Base-by-base conservation (phyloP, 208 protist genomes). In the Leptomonas pyrrhocoris region DNA sequence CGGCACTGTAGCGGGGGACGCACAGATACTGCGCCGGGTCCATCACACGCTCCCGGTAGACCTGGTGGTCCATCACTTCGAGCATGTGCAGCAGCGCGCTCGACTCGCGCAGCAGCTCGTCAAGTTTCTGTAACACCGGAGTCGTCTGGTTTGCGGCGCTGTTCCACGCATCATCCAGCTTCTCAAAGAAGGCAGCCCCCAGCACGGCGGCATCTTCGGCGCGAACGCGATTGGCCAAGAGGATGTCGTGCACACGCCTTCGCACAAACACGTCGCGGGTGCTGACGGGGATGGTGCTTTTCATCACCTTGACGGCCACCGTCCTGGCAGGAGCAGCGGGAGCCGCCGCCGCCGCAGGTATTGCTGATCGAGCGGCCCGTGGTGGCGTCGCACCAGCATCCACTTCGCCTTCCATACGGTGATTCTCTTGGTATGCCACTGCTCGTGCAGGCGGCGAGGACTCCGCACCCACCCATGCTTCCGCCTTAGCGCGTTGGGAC, bases 1-100 rank as follows among this genome's bases (percentile, higher is more conserved):
- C 36, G n/a, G 73, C 34, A 12, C 76, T 74, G 59, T 86, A 75
- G 19, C 87, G 85, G 19, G 79, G 85, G 45, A 79, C 79, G 34
- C 54, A 66, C 63, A 89, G 71, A 42, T 54, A 72, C 54, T 74
- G 51, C n/a, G 71, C 63, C 6, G 83, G 85, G 63, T 89, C 62
- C 25, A 53, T 57, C 15, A 77, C 81, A 21, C 77, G 58, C n/a
- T 74, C 54, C 15, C 68, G 54, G n/a, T 91, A 79, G 12, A 76
- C 74, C 56, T 67, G 30, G 49, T 73, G 78, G 34, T 91, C 62
- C 55, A 88, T 56, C 48, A 50, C 46, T 43, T 76, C 67, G 23
- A 91, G 50, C 13, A 45, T 62, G 19, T 65, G 42, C 48, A 83
- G 61, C 58, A 89, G 64, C 54, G 31, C 55, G 18, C 75, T 80